phyloP scores from a whole-genome alignment of 805 yeast genomes.

The Priceomyces medius region DNA sequence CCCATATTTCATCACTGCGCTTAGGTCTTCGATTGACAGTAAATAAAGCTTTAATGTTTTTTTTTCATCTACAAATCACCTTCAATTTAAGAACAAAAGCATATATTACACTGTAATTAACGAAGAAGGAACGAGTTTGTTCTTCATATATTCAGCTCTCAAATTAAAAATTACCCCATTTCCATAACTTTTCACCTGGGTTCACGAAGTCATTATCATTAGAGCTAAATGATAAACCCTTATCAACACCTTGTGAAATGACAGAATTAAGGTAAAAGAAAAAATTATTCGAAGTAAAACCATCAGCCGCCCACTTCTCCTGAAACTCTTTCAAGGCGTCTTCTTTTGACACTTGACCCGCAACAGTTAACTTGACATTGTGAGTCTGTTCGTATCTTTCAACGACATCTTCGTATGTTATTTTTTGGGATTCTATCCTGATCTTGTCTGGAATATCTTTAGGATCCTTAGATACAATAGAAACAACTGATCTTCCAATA shows the following conservation, averaged over 20 bases:
- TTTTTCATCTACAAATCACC: too few species aligned
- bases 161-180: constrained; percentile 27
- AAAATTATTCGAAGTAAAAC: constrained; percentile 34
- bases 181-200: constrained; percentile 38
- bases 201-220: constrained; percentile 34
- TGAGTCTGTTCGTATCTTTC: constrained; percentile 40
- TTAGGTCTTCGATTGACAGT: too few species aligned
- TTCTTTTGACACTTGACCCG: constrained; percentile 26
- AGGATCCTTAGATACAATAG: constrained; percentile 38
- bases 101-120: too few species aligned
- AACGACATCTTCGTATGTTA: constrained; percentile 38
- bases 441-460: constrained; percentile 42
- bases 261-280: constrained; percentile 34
- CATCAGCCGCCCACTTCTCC: constrained; percentile 21
- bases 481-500: constrained; percentile 44
- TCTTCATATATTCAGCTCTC: too few species aligned
- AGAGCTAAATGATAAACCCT: constrained; percentile 29
- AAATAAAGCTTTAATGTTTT: too few species aligned
- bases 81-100: too few species aligned
- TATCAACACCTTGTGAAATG: constrained; percentile 40
- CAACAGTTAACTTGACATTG: constrained; percentile 31
- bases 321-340: constrained; percentile 31
- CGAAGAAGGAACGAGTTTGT: too few species aligned
- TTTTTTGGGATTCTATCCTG: constrained; percentile 42
- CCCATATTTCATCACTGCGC: too few species aligned